phyloP scores from a whole-genome alignment of 164 flowering plant genomes.

The Piper longum region DNA sequence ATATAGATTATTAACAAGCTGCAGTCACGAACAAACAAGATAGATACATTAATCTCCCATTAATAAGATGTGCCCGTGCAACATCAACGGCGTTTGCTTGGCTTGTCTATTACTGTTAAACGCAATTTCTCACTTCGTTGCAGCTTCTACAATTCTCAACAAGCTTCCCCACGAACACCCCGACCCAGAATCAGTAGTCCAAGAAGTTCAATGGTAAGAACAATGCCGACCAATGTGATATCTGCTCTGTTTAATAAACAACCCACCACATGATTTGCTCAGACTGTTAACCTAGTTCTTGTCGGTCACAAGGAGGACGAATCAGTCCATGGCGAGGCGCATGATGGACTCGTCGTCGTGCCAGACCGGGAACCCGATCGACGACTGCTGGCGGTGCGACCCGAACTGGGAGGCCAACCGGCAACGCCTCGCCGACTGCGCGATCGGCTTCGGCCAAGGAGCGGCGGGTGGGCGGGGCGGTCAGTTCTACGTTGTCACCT shows the following conservation, averaged over 20 bases:
- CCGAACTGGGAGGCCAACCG: conserved; percentile 51
- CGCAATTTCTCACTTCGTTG: not conserved
- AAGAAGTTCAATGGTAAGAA: conserved; percentile 31
- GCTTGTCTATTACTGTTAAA: not conserved
- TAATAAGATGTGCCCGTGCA: not conserved
- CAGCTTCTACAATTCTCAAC: not conserved
- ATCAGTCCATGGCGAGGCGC: conserved; percentile 27
- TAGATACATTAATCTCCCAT: too few relatives aligned
- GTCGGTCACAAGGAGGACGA: conserved; percentile 25
- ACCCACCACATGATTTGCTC: not conserved
- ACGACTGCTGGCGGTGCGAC: conserved; percentile 77
- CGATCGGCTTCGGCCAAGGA: conserved; percentile 50
- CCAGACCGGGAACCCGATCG: conserved; percentile 56
- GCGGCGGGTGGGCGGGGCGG: conserved; percentile 32
- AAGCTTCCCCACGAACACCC: conserved; percentile 42
- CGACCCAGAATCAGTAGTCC: conserved; percentile 43
- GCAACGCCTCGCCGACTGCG: conserved; percentile 65
- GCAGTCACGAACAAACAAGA: not conserved
- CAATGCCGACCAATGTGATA: not conserved
- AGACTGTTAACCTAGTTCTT: not conserved
- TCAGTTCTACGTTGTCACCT: conserved; percentile 49
- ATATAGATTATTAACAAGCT: not conserved
- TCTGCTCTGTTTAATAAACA: not conserved
- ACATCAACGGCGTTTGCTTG: not conserved
- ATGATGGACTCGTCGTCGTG: conserved; percentile 14